Evolutionary conservation across 352 stramenopile genomes (phyloP), one percentile per base, ranked within the genome.

Genomic region (Phytophthora cactorum): DNA sequence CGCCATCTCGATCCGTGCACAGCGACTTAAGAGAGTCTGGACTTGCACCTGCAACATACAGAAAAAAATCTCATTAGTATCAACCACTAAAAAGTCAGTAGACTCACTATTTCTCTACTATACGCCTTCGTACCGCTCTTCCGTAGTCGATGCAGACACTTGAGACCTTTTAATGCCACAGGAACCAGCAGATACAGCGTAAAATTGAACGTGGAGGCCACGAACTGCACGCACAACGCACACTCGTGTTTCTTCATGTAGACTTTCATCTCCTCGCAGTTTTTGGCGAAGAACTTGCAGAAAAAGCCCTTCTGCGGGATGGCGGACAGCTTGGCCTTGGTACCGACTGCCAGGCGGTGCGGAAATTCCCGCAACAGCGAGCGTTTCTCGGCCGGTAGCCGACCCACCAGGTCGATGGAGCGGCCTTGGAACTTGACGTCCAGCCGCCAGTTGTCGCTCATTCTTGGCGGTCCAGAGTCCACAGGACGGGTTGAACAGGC

Each of bases 191-290:
- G 66, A 70, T 91, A 94, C 32, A 96, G 76, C 75, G 88, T 96
- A 55, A 91, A 94, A 66, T 90, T 93, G 77, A 89, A 96, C 7
- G 85, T 93, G 32, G 81, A 83, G 31, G 86, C 86, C 38, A 83
- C 68, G 66, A 96, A 96, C 70, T 89, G 87, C 50, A 92, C 88
- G 57, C 88, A 96, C 17, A 93, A 75, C 41, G 88, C 81, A 59
- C 87, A 94, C 67, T 90, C 83, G 74, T 96, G 81, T 63, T 91
- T 89, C 65, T 90, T 89, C 86, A 96, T 93, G 79, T 96, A 96
- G 14, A 89, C 76, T 49, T 94, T 92, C 73, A 96, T 88, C 46
- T 96, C 86, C 49, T 92, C 83, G 57, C 81, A 78, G 68, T 93
- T 84, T 64, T 95, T 95, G 39, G 85, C 84, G 34, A 92, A 84